These are phyloP conservation scores for Mycena filopes DNA, from an alignment of 768 basidiomycete genomes.

Conservation along the genomic window DNA sequence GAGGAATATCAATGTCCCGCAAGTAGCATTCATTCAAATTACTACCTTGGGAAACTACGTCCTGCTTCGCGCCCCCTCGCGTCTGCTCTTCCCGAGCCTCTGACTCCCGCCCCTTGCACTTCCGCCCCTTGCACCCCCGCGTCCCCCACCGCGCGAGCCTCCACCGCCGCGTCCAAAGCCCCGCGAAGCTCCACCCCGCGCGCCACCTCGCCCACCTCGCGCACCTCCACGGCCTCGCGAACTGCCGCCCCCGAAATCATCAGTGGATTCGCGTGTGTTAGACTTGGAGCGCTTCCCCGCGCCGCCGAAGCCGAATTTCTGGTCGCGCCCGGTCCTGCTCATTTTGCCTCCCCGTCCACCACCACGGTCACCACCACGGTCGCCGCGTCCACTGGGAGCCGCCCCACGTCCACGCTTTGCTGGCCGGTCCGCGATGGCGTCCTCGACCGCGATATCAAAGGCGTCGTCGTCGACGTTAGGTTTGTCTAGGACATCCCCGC, in stretches of 20 bases:
- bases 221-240: constrained; percentile 41
- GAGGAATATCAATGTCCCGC: too few species aligned
- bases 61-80: constrained; percentile 10
- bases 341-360: constrained; percentile 56
- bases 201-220: constrained; percentile 42
- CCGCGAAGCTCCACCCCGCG: constrained; percentile 36
- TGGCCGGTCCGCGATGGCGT: constrained; percentile 82
- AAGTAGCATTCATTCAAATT: too few species aligned
- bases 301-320: constrained; percentile 87
- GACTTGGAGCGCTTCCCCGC: constrained; percentile 77
- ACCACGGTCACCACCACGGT: too few species aligned
- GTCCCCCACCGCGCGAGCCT: constrained; percentile 40
- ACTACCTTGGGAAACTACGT: neutral
- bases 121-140: constrained; percentile 37
- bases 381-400: constrained; percentile 16
- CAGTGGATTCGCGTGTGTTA: constrained; percentile 85
- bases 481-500: constrained; percentile 83
- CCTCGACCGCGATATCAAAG: constrained; percentile 92
- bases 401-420: constrained; percentile 59
- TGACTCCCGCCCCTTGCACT: constrained; percentile 49
- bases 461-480: constrained; percentile 69
- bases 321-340: constrained; percentile 71
- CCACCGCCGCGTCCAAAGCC: constrained; percentile 41
- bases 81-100: constrained; percentile 46
- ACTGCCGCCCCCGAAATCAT: constrained; percentile 65